Percentiles rank a stretch among this genome's conserved stretches.
phyloP scores from a whole-genome alignment of 2,329 filamentous ascomycete species.

The Fusarium sp. region DNA sequence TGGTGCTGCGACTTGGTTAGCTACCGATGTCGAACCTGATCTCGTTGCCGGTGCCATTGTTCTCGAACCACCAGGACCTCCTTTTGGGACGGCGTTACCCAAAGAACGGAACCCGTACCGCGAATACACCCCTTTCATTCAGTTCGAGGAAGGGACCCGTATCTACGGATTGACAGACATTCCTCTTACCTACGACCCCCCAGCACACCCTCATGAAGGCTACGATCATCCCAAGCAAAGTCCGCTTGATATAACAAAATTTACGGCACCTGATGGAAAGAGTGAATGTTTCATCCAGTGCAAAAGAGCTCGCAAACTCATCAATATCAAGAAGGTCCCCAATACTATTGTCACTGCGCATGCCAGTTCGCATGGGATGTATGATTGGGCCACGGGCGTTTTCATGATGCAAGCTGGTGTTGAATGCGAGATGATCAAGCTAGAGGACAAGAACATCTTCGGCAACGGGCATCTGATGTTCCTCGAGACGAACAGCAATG shows the following conservation, averaged over 20 bases:
- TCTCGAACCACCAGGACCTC: constrained; percentile 67
- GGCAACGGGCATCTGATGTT: constrained; percentile 70
- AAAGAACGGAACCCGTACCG: constrained; percentile 19
- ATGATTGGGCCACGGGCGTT: constrained; percentile 66
- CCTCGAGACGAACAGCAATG: constrained; percentile 64
- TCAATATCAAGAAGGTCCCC: constrained; percentile 61
- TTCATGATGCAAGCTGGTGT: constrained; percentile 67
- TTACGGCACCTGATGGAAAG: constrained; percentile 16
- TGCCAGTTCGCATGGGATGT: constrained; percentile 65
- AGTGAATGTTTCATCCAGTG: constrained; percentile 43
- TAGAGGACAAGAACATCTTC: constrained; percentile 58
- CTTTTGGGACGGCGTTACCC: constrained; percentile 52
- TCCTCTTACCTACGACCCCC: constrained; percentile 58
- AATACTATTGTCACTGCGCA: constrained; percentile 64
- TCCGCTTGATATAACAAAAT: constrained; percentile 32
- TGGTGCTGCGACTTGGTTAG: constrained; percentile 59
- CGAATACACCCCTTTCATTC: constrained; percentile 40
- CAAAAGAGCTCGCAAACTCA: constrained; percentile 54
- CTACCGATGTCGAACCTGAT: constrained; percentile 62
- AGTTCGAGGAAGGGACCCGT: constrained; percentile 48
- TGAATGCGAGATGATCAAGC: constrained; percentile 56
- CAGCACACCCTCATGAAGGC: constrained; percentile 34
- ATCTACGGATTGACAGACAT: constrained; percentile 58
- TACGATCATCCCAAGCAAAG: constrained; percentile 9
- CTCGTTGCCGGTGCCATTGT: constrained; percentile 62